Conservation (phyloP, 1,139 yeast species). For the Protomyces lactucae-debilis region DNA sequence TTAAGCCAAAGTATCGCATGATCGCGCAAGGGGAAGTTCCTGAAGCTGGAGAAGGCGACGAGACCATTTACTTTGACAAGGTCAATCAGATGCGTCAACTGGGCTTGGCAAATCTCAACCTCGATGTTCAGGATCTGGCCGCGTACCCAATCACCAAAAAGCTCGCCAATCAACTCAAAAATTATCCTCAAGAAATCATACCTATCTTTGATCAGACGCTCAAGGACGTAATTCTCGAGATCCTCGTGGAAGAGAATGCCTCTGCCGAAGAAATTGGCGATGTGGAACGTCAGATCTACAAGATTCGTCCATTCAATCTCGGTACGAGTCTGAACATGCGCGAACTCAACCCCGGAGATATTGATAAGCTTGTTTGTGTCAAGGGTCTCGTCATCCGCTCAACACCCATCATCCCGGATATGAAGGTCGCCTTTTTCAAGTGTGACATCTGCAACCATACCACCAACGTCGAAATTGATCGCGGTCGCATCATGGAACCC, state of each 20-base stretch:
- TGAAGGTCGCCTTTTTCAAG: slow-evolving; percentile 94
- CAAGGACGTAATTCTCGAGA: slow-evolving; percentile 80
- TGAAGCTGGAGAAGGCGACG: slow-evolving; percentile 60
- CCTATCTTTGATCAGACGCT: slow-evolving; percentile 97
- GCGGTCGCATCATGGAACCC: slow-evolving; percentile 93
- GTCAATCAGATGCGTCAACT: slow-evolving; percentile 63
- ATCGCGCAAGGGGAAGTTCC: slow-evolving; percentile 45
- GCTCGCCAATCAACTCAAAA: slow-evolving; percentile 75
- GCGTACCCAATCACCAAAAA: slow-evolving; percentile 73
- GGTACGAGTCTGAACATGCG: slow-evolving; percentile 63
- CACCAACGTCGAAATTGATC: slow-evolving; percentile 81
- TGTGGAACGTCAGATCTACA: slow-evolving; percentile 60
- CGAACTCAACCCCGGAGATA: slow-evolving; percentile 84
- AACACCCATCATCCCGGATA: slow-evolving; percentile 91
- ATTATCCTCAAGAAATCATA: slow-evolving; percentile 93
- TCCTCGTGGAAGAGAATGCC: slow-evolving; percentile 52
- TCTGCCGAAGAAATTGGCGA: slow-evolving; percentile 39
- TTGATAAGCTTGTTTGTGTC: slow-evolving; percentile 83
- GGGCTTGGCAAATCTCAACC: slow-evolving; percentile 75
- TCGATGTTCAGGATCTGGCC: slow-evolving; percentile 75
- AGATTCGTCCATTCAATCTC: slow-evolving; percentile 70
- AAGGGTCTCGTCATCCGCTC: slow-evolving; percentile 88
- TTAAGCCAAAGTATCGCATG: slow-evolving; percentile 72
- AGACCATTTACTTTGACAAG: slow-evolving; percentile 66
- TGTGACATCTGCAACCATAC: slow-evolving; percentile 96